Conservation (phyloP, 305 asterid species). For the Ajuga reptans region DNA sequence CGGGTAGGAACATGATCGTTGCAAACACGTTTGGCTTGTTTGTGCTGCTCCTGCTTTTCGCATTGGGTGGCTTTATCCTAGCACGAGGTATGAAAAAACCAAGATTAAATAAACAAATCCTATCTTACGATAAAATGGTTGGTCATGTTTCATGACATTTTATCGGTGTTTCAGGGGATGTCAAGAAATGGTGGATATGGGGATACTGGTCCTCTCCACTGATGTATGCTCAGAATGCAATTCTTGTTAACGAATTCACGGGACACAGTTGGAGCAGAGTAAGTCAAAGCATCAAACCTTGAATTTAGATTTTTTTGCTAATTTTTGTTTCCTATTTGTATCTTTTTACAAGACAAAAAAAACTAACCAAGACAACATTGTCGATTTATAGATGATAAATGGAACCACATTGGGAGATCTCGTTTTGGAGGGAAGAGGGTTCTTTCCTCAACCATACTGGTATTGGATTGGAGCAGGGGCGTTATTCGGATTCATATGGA, state of each 20-base stretch:
- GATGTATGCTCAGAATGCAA: slow-evolving; percentile 67
- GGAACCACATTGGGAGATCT: slow-evolving; percentile 36
- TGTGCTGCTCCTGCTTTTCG: slow-evolving; percentile 47
- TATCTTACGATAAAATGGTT: not conserved
- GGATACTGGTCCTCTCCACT: slow-evolving; percentile 66
- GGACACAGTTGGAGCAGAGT: slow-evolving; percentile 53
- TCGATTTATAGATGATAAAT: slow-evolving; percentile 18
- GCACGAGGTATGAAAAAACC: slow-evolving; percentile 37
- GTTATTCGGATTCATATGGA: slow-evolving; percentile 30
- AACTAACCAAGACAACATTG: not conserved
- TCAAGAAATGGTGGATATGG: slow-evolving; percentile 68
- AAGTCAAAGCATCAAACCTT: slow-evolving; percentile 14
- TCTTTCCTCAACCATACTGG: slow-evolving; percentile 48
- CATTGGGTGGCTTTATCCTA: slow-evolving; percentile 60
- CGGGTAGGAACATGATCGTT: slow-evolving; percentile 56
- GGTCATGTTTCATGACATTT: slow-evolving; percentile 10
- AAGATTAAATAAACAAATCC: not conserved
- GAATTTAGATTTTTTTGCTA: not conserved
- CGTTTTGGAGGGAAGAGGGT: slow-evolving; percentile 39
- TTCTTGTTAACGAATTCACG: slow-evolving; percentile 45
- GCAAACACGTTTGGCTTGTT: slow-evolving; percentile 70
- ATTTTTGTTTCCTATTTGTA: not conserved
- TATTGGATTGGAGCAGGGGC: slow-evolving; percentile 65
- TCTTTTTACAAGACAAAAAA: not conserved
- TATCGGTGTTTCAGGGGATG: slow-evolving; percentile 35